Percentiles rank a stretch among this genome's conserved stretches.
These are phyloP conservation scores for Teunomyces gatunensis DNA, from an alignment of 805 yeast species.

Conservation along the genomic window DNA sequence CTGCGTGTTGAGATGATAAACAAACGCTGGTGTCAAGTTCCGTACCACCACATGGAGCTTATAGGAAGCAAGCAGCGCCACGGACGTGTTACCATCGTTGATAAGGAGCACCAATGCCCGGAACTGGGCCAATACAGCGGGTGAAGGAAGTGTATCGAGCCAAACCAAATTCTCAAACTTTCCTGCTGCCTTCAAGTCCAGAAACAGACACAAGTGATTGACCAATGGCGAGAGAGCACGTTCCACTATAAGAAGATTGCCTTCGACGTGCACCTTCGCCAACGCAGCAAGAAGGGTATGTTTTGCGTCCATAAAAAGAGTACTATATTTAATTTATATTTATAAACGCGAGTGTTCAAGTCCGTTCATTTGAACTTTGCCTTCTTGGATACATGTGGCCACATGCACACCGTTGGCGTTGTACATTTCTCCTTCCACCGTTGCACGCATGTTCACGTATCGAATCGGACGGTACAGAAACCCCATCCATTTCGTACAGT, in stretches of 20 bases:
- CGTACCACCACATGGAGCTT: constrained; percentile 31
- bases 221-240: constrained; percentile 45
- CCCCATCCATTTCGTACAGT: constrained; percentile 50
- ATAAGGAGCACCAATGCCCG: constrained; percentile 17
- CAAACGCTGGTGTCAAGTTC: constrained; percentile 33
- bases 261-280: constrained; percentile 21
- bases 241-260: constrained; percentile 39
- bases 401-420: constrained; percentile 47
- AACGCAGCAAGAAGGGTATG: constrained; percentile 18
- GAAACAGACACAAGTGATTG: constrained; percentile 54
- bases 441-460: constrained; percentile 50
- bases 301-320: constrained; percentile 10
- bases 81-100: constrained; percentile 10
- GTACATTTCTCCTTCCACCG: constrained; percentile 59
- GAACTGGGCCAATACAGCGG: constrained; percentile 14
- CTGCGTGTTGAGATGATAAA: constrained; percentile 28
- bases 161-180: constrained; percentile 32
- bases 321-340: too few relatives aligned
- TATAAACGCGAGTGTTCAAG: constrained; percentile 11
- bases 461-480: constrained; percentile 48
- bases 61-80: constrained; percentile 15
- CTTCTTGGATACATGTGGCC: constrained; percentile 67
- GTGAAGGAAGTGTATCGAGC: constrained; percentile 8
- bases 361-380: constrained; percentile 40
- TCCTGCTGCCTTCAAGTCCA: constrained; percentile 47